Conservation (phyloP, 2,329 filamentous ascomycete genomes). For the Epichloe sylvatica region DNA sequence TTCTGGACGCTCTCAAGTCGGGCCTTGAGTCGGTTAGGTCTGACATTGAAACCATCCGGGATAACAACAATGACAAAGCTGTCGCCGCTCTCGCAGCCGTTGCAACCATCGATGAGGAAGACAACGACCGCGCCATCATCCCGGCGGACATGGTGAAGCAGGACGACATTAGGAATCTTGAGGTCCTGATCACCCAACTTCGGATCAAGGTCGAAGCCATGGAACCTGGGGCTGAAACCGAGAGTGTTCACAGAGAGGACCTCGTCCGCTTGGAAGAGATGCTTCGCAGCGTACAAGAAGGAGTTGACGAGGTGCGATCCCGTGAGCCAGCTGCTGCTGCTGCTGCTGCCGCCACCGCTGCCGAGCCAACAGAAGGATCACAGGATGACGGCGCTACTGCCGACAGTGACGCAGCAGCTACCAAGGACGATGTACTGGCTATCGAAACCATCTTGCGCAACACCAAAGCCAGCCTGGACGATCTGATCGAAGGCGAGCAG, state of each 20-base stretch:
- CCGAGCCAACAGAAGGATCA: constrained; percentile 9
- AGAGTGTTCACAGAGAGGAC: constrained; percentile 36
- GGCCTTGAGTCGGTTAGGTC: constrained; percentile 61
- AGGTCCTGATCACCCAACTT: constrained; percentile 68
- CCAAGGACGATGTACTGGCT: constrained; percentile 69
- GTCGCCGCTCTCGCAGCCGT: constrained; percentile 45
- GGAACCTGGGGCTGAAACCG: constrained; percentile 20
- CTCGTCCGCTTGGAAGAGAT: constrained; percentile 41
- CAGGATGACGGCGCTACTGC: constrained; percentile 9
- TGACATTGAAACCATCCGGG: constrained; percentile 69
- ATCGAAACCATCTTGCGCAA: constrained; percentile 85
- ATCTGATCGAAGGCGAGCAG: constrained; percentile 59
- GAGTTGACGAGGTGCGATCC: constrained; percentile 30
- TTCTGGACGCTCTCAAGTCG: constrained; percentile 74
- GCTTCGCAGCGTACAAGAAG: constrained; percentile 32
- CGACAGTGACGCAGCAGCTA: constrained; percentile 26
- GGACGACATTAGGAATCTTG: constrained; percentile 73
- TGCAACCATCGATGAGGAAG: constrained; percentile 18
- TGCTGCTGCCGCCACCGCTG: constrained; percentile 5
- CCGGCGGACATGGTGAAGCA: constrained; percentile 43
- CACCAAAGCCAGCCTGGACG: constrained; percentile 77
- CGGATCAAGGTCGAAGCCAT: constrained; percentile 63
- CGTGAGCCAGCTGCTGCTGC: constrained; percentile 12
- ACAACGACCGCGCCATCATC: constrained; percentile 14
- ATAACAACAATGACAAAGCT: constrained; percentile 35